Evolutionary conservation across 495 filamentous ascomycete species (phyloP).

Genomic region (Friedmanniomyces endolithicus): DNA sequence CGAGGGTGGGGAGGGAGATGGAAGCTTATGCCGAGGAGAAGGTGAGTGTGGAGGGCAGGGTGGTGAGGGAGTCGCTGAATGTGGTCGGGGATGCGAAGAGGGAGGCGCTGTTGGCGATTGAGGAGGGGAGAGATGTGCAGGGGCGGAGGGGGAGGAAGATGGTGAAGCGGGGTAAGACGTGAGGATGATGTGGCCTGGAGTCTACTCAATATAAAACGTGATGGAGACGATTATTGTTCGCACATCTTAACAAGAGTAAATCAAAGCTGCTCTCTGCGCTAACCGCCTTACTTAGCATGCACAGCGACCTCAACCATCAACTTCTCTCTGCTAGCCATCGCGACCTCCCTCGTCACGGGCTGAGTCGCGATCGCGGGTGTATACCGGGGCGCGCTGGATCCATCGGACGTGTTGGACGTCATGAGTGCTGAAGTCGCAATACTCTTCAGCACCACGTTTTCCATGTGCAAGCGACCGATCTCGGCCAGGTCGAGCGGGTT

Average conservation of each 20-base stretch:
- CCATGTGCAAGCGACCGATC: not conserved
- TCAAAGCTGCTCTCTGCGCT: no score
- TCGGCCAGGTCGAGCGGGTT: not conserved
- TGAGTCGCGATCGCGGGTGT: not conserved
- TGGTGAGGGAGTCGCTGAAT: slow-evolving; percentile 73
- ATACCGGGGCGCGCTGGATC: not conserved
- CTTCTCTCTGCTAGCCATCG: not conserved
- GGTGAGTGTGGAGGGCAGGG: slow-evolving; percentile 77
- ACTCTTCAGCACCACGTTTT: not conserved
- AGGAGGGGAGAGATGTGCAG: slow-evolving; percentile 76
- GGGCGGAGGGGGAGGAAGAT: slow-evolving; percentile 58
- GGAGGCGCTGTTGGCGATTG: slow-evolving; percentile 76
- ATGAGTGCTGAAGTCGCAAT: not conserved
- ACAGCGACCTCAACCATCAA: not conserved
- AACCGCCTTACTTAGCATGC: slow-evolving; percentile 10
- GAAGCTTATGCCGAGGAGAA: slow-evolving; percentile 72
- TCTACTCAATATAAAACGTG: no score
- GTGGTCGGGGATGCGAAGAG: slow-evolving; percentile 83
- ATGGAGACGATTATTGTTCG: no score
- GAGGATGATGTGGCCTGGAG: no score
- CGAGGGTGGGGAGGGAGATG: slow-evolving; percentile 68
- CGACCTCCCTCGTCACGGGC: not conserved
- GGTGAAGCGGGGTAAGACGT: slow-evolving; percentile 35
- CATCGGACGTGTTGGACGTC: not conserved
- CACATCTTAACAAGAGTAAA: no score